Base-by-base conservation (phyloP, 1,284 basidiomycete genomes). In the Psilocybe mexicana region DNA sequence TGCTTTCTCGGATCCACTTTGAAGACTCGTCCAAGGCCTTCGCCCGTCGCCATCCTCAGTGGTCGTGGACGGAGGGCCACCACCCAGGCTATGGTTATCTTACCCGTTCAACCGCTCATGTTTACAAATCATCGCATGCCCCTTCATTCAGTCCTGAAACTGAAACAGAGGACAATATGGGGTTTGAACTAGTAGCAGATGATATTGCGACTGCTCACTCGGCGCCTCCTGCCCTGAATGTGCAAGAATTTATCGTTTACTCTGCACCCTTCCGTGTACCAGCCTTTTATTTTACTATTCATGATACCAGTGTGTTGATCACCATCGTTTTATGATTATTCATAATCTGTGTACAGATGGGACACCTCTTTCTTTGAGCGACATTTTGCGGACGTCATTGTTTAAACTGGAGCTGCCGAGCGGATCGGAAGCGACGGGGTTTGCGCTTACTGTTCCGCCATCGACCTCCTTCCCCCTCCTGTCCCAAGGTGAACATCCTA, bases 401-500 rank as follows among this genome's bases (percentile, higher is more conserved):
- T 86, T 93, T 66, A 84, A 79, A 54, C 71, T 69, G 8, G 69
- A 75, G 54, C 71, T 75, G 2, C 72, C 85, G 28, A 75, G 79
- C 10, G 74, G 70, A 24, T 73, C 79, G 46, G 73, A 80, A 47
- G 65, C 70, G 30, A 83, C 82, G 14, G 66, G 78, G 2, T 89
- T 83, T 67, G 83, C 81, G 12, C 68, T 90, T 45, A 79, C 78
- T 28, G 70, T 74, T 11, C 76, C 79, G 38, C 12, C 10, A 1
- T 72, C 69, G 7, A 78, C 83, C 0, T 70, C 81, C 1, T 88
- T 92, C 65, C 90, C 92, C 14, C 71, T 93, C 30, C 72, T 94
- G 11, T 91, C 91, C 3, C 90, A 92, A 64, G 90, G 89, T 14
- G 92, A 94, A 58, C 92, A 94, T 67, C 92, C 91, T 0, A 84